Conservation (phyloP, 345 rosid species). For the Crucihimalaya himalaica region DNA sequence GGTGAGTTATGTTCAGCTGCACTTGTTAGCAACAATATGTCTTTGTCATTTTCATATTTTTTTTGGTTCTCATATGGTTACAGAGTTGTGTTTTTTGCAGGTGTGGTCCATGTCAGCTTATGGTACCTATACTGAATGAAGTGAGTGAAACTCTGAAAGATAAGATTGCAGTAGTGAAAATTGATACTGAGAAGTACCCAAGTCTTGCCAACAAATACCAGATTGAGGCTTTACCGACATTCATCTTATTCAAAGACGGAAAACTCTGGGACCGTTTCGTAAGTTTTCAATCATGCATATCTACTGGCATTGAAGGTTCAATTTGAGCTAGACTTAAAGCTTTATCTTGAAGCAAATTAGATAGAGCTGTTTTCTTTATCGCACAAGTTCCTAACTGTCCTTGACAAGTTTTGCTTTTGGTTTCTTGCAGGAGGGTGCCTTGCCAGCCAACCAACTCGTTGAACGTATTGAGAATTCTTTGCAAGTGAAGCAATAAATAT, state of each 20-base stretch:
- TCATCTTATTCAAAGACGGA: conserved; percentile 84
- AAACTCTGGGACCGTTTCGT: conserved; percentile 84
- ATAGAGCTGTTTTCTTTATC: neutral
- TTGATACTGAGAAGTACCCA: conserved; percentile 93
- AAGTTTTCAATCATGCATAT: conserved; percentile 41
- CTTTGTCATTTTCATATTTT: neutral
- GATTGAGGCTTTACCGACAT: conserved; percentile 84
- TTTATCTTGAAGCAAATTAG: neutral
- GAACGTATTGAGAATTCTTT: conserved; percentile 68
- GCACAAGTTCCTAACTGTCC: neutral
- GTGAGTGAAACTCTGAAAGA: conserved; percentile 68
- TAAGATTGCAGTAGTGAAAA: conserved; percentile 72
- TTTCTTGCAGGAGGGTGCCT: conserved; percentile 73
- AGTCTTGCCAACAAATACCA: conserved; percentile 68
- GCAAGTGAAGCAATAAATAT: conserved; percentile 58
- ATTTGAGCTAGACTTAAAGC: no score
- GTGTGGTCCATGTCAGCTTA: conserved; percentile 97
- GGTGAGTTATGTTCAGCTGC: conserved; percentile 44
- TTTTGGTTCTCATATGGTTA: neutral
- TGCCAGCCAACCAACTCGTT: conserved; percentile 64
- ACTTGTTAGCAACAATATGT: neutral
- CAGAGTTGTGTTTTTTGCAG: conserved; percentile 41
- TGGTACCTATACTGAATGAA: conserved; percentile 81
- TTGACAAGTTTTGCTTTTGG: conserved; percentile 3
- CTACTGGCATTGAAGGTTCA: neutral